Base-by-base conservation (phyloP, 495 filamentous ascomycete species). In the Penicillium cinerascens region DNA sequence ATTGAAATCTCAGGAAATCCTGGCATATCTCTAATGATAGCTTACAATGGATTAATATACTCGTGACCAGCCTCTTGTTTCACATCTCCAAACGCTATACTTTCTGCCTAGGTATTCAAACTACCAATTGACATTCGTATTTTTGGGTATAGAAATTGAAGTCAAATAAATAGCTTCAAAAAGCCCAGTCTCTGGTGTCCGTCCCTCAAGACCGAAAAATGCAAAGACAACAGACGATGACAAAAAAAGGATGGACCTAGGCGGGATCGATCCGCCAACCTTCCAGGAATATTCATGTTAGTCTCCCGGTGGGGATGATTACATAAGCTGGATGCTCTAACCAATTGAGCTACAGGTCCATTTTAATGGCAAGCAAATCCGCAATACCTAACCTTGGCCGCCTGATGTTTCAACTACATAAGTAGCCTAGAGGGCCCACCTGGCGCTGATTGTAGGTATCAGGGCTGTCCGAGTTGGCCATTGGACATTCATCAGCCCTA, bases 201-300 rank as follows among this genome's bases (percentile, higher is more conserved):
- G n/a, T n/a, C n/a, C n/a, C n/a, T n/a, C n/a, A n/a, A n/a, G n/a
- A n/a, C n/a, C n/a, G 3, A 11, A 33, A 13, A 1, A 15, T 33
- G 11, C 9, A 3, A 29, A 29, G 9, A 15, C 11, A 33, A 9
- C 9, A 29, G 13, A 33, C 10, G 26, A 29, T 8, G 3, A 1
- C 2, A 33, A 33, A 33, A 33, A 33, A 33, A 13, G 11, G 3
- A 15, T 33, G 29, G 9, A 45, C 43, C 43, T 45, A 35, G 43
- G 43, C 43, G 43, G 43, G 43, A 16, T 45, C 43, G 43, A 45
- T 29, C 43, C 43, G 43, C 43, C 43, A 45, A 45, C 43, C 43
- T 45, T 45, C 43, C 43, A 45, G 43, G 43, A 45, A 35, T 18
- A 18, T 45, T 45, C 43, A 45, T 45, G 43, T 20, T 29, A 45